Percentiles rank a stretch among this genome's conserved stretches.
Conservation (phyloP, 2,329 filamentous ascomycete genomes). For the Blumeriella jaapii region DNA sequence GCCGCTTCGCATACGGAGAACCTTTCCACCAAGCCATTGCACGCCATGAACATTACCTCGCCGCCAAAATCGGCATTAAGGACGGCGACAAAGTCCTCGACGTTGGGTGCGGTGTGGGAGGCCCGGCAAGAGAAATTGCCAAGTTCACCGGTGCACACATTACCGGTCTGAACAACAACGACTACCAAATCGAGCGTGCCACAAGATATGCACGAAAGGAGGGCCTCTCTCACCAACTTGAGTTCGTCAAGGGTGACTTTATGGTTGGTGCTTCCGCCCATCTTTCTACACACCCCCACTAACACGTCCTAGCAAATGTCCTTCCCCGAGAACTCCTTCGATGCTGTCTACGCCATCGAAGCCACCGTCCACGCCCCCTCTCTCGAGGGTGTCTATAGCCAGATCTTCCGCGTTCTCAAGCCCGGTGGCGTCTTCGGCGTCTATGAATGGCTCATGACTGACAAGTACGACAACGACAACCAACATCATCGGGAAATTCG, state of each 20-base stretch:
- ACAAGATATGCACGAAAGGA: conserved; percentile 76
- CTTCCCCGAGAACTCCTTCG: conserved; percentile 84
- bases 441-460: conserved; percentile 99
- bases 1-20: conserved; percentile 82
- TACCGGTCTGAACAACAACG: conserved; percentile 94
- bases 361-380: conserved; percentile 90
- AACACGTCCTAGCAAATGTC: conserved; percentile 62
- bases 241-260: conserved; percentile 92
- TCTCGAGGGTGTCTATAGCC: conserved; percentile 82
- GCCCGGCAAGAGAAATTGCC: conserved; percentile 88
- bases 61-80: conserved; percentile 76
- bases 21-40: conserved; percentile 85
- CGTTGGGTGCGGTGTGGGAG: conserved; percentile 94
- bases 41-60: conserved; percentile 95
- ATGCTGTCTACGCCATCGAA: conserved; percentile 94
- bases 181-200: conserved; percentile 97
- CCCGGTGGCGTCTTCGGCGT: conserved; percentile 93
- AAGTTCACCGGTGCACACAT: conserved; percentile 90
- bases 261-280: conserved; percentile 44
- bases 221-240: conserved; percentile 66
- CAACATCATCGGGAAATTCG: conserved; percentile 80
- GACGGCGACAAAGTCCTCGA: conserved; percentile 86
- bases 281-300: conserved; percentile 3
- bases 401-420: conserved; percentile 94
- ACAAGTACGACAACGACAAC: conserved; percentile 86